Evolutionary conservation across 2,329 filamentous ascomycete species (phyloP), one percentile per base, ranked within the genome.

Genomic region (Capronia epimyces): DNA sequence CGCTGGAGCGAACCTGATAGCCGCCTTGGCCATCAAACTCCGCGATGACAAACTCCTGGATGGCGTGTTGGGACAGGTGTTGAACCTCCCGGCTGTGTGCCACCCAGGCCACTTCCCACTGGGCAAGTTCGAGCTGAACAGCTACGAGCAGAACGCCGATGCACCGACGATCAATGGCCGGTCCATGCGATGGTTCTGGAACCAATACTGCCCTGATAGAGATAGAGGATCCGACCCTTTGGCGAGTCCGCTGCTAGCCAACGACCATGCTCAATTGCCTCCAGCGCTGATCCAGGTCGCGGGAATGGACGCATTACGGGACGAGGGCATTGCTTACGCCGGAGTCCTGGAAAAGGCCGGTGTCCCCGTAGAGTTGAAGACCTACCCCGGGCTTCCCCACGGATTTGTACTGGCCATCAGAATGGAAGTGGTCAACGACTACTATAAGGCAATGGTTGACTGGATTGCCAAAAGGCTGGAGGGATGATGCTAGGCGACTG

Each of bases 371-470:
- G 50, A 47, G 16, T 39, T 65, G 2, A 54, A 65, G 51, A 13
- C 65, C 1, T 67, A 63, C 44, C 59, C 58, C 8, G 65, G 65
- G 1, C 43, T 66, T 18, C 63, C 65, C 1, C 65, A 67, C 56
- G 49, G 37, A 24, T 41, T 41, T 27, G 25, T 27, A 5, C 25
- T 27, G 13, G 34, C 34, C n/a, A 20, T 37, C 13, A 37, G n/a
- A 5, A 37, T 37, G 34, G 34, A 37, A 37, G 13, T 37, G n/a
- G 16, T 20, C 13, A n/a, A n/a, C 13, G n/a, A 13, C 13, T 37
- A 37, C 16, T 37, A 37, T n/a, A 15, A 20, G n/a, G 5, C 34
- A n/a, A 20, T 20, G 16, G 34, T 20, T 37, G 34, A 37, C 5
- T 37, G 34, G 34, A n/a, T 37, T n/a, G 34, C 5, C 5, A 37